Base-by-base conservation (phyloP, 2,329 filamentous ascomycete species). In the Acrodontium crateriforme region DNA sequence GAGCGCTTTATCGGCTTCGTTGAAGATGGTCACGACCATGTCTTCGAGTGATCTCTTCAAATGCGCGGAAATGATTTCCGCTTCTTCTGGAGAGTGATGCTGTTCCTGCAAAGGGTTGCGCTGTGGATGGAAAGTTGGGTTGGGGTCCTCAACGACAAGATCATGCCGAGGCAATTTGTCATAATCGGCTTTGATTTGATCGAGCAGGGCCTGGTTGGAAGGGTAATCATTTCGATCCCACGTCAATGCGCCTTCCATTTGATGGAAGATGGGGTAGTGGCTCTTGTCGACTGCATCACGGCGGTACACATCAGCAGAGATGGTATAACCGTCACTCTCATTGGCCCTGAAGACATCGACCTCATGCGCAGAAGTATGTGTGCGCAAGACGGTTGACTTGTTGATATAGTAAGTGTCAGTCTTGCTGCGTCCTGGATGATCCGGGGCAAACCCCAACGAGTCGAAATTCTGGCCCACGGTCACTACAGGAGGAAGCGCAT, bases 341-440 rank as follows among this genome's bases (percentile, higher is more conserved):
- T 84, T 73, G 34, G 69, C 63, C 40, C 75, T 65, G 65, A 95
- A 82, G 34, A 79, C 67, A 50, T 89, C 73, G 44, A 80, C 72
- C 54, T 98, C 83, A 52, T 98, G 89, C 0, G 89, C 89, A 41
- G 81, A 89, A 2, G 87, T 95, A 54, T 98, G 89, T 1, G 89
- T 98, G 31, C 89, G 71, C 22, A 98, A 62, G 2, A 98, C 74
- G 0, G 80, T 92, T 28, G 71, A 59, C 40, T 75, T 63, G 58
- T 93, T 93, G 48, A 98, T 59, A 55, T 98, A 98, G 63, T 95
- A 98, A 1, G 89, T 95, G 57, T 98, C 89, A 9, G 81, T 87
- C 41, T 72, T 73, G 40, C 72, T 80, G 27, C 89, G 77, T 34
- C 89, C 89, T 3, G 84, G 80, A 46, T 98, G 89, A 52, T 94